Evolutionary conservation across 495 filamentous ascomycete species (phyloP).

Genomic region (Tuber melanosporum): DNA sequence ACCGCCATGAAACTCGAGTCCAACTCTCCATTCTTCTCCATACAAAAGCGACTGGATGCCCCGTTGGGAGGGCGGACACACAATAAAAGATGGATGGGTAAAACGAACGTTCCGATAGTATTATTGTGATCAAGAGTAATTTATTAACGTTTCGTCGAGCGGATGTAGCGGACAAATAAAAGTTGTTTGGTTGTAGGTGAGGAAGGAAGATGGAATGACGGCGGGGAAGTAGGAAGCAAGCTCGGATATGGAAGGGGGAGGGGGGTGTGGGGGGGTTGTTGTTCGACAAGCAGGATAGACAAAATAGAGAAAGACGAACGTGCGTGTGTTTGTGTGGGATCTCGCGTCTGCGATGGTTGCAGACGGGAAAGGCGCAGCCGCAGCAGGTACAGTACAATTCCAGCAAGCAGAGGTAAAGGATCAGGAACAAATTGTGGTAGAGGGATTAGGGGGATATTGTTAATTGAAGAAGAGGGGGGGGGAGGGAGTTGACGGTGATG

Average conservation of each 20-base stretch:
- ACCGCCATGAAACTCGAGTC: conserved; percentile 40
- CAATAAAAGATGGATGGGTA: conserved; percentile 17
- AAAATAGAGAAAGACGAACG: conserved; percentile 1
- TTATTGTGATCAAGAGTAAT: neutral
- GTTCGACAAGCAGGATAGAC: neutral
- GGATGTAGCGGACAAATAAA: neutral
- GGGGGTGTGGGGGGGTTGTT: neutral
- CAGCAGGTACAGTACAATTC: conserved; percentile 2
- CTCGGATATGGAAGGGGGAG: neutral
- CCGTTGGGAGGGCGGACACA: conserved; percentile 34
- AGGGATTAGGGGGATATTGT: neutral
- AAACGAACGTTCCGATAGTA: conserved; percentile 2
- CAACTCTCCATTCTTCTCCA: conserved; percentile 42
- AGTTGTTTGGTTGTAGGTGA: neutral
- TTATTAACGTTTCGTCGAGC: neutral
- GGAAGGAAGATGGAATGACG: neutral
- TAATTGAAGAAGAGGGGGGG: neutral
- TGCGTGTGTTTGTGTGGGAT: conserved; percentile 3
- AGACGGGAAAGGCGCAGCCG: conserved; percentile 3
- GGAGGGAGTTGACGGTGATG: neutral
- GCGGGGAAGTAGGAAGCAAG: neutral
- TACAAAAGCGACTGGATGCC: conserved; percentile 37
- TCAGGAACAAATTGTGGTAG: neutral
- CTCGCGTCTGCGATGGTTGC: conserved; percentile 2
- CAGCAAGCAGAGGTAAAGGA: neutral